These are phyloP conservation scores for Patellifolia procumbens DNA, from an alignment of 179 eudicot species.

Conservation along the genomic window DNA sequence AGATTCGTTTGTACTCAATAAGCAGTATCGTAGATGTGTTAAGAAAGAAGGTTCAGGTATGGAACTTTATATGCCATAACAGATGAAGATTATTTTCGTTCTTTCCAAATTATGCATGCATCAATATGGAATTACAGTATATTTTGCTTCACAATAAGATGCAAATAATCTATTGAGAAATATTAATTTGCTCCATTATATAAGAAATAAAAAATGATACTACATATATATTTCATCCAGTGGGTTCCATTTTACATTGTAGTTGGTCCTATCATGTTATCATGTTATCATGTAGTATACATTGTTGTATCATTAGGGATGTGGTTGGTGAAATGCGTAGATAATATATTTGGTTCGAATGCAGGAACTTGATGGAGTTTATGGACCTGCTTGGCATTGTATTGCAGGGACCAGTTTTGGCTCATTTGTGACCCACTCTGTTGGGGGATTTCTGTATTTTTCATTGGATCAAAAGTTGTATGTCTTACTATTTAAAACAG, in stretches of 20 bases:
- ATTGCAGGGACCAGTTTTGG: conserved; percentile 92
- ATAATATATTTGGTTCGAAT: conserved; percentile 4
- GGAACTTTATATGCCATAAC: too few species aligned
- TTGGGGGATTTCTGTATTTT: conserved; percentile 91
- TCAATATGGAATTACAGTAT: too few species aligned
- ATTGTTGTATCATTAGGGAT: not conserved
- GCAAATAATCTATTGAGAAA: too few species aligned
- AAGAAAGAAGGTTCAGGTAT: too few species aligned
- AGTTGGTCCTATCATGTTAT: not conserved
- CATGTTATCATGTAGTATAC: too few species aligned
- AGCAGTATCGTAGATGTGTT: too few species aligned
- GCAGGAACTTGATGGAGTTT: conserved; percentile 96
- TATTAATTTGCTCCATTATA: too few species aligned
- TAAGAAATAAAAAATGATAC: not conserved
- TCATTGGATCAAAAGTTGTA: conserved; percentile 88
- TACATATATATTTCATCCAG: not conserved
- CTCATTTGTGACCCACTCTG: conserved; percentile 93
- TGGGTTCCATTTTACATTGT: conserved; percentile 3
- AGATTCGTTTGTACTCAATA: too few species aligned
- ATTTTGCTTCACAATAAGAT: too few species aligned
- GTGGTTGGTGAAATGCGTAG: not conserved
- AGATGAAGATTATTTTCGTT: too few species aligned
- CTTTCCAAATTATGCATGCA: too few species aligned
- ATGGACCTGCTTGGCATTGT: conserved; percentile 99
- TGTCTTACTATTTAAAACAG: conserved; percentile 81